Base-by-base conservation (phyloP, 805 yeast genomes). In the Ogataea kodamae region DNA sequence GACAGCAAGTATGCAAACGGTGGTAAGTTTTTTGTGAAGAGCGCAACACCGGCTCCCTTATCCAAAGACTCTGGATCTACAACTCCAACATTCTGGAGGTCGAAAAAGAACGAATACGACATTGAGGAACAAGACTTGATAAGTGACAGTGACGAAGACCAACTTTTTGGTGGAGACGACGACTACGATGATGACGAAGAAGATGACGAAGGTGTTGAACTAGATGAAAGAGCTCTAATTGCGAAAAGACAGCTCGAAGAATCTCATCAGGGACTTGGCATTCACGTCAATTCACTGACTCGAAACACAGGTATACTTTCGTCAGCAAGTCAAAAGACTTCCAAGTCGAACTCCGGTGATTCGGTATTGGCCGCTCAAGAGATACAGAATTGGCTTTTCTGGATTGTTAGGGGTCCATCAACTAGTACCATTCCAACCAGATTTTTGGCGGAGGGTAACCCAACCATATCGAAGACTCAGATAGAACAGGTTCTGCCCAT, bases 1-100 rank as follows among this genome's bases (percentile, higher is more conserved):
- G 97, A 90, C 53, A 77, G 83, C 37, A 90, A 90, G 51, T 90
- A 90, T 50, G 80, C 81, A 9, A 71, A 72, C 43, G 98, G 98
- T 5, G 98, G 98, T 2, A 83, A 89, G 51, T 90, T 84, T 53
- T 88, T 78, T 52, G 85, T 83, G 10, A 49, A 45, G 17, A 46
- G 43, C 16, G 38, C 42, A 14, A 18, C 33, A 18, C 37, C 30
- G 6, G 33, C 36, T 10, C 5, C 40, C 7, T 35, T 32, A 21
- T 25, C 33, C 7, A 26, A 35, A 4, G 33, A 37, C 12, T 33
- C 36, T 9, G 42, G 35, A 14, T 34, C 45, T 2, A 44, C 54
- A 4, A 52, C 57, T 2, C 57, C 57, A 1, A 42, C 50, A 4
- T 52, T 52, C 30, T 30, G 48, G 30, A 35, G 50, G 15, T 34